A percentile compares a stretch with the other conserved stretches of the same genome.
These are phyloP conservation scores for Dactylorhiza incarnata DNA, from an alignment of 106 monocot genomes.

Conservation along the genomic window DNA sequence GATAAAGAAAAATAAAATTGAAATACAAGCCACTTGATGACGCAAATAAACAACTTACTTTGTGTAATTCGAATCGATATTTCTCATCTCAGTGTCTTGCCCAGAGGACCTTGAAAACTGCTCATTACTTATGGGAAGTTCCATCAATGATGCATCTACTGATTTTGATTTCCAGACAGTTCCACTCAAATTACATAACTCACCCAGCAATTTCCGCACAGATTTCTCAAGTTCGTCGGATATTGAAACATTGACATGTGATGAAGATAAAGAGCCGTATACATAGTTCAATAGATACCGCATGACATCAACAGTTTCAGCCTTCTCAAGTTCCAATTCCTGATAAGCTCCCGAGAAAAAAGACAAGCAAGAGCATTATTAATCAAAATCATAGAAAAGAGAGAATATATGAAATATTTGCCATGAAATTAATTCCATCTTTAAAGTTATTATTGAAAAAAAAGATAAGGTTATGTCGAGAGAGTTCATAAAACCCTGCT, in stretches of 20 bases:
- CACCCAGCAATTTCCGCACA: constrained; percentile 34
- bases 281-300: constrained; percentile 61
- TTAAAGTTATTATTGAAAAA: background rate
- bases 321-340: constrained; percentile 31
- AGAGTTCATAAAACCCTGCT: background rate
- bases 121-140: constrained; percentile 12
- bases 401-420: background rate
- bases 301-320: constrained; percentile 61
- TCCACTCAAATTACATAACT: constrained; percentile 37
- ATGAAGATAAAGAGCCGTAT: constrained; percentile 9
- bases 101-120: constrained; percentile 24
- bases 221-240: constrained; percentile 38
- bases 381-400: background rate
- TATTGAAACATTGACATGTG: constrained; percentile 3
- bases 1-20: background rate
- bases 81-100: constrained; percentile 59
- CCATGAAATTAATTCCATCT: constrained; percentile 2
- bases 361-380: background rate
- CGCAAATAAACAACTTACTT: constrained; percentile 45
- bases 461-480: background rate
- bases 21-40: background rate
- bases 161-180: constrained; percentile 16
- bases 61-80: constrained; percentile 62
- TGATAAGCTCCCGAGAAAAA: constrained; percentile 16
- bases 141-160: constrained; percentile 14